Evolutionary conservation across 2,329 filamentous ascomycete species (phyloP), one percentile per base, ranked within the genome.

Genomic region (Pseudogymnoascus sp.): DNA sequence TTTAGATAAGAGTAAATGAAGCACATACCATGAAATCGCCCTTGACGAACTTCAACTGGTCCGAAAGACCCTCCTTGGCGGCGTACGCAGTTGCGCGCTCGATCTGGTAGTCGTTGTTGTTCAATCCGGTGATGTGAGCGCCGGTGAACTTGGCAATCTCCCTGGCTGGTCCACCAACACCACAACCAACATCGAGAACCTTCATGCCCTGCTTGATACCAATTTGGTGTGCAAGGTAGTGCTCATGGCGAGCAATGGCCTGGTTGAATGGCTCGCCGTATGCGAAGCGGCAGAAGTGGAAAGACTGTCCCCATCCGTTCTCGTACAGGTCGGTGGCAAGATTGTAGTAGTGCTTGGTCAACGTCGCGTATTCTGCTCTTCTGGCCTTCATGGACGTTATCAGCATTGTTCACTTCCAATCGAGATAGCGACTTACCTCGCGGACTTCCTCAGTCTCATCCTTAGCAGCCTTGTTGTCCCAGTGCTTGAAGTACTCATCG

Each of bases 101-200:
- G 68, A 97, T 96, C 79, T 97, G 94, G 81, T 99, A 99, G 79
- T 97, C 91, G 77, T 97, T 97, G 86, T 97, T 97, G 86, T 97
- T 99, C 74, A 97, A 79, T 45, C 94, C 94, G 25, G 91, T 88
- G 66, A 97, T 84, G 70, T 97, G 91, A 69, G 85, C 88, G 65
- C 90, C 93, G 9, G 90, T 88, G 79, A 99, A 99, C 78, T 95
- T 95, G 78, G 90, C 90, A 71, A 99, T 97, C 80, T 97, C 92
- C 65, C 92, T 86, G 5, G 93, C 94, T 21, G 94, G 94, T 55
- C 94, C 94, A 71, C 94, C 94, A 61, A 97, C 92, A 82, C 94
- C 94, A 72, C 94, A 99, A 65, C 94, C 94, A 64, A 99, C 94
- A 72, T 99, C 94, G 31, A 99, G 82, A 15, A 97, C 93, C 72